These are phyloP conservation scores for Meira miltonrushii DNA, from an alignment of 1,284 basidiomycete species.

Conservation along the genomic window DNA sequence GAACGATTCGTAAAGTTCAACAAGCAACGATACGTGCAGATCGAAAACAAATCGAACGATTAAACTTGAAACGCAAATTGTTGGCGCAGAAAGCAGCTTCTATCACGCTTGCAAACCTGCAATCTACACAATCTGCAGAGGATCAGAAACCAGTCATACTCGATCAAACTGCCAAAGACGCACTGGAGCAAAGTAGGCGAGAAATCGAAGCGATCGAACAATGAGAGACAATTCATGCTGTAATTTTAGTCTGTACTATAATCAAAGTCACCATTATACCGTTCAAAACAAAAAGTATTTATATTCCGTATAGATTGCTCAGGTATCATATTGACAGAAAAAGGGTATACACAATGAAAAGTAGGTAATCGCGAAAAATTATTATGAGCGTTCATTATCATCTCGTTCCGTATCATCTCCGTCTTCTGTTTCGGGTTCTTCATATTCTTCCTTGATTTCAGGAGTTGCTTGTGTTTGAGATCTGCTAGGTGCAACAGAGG, in stretches of 20 bases:
- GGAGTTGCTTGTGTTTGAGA: conserved; percentile 7
- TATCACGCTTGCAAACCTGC: background rate
- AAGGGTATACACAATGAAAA: too few relatives aligned
- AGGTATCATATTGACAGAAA: too few relatives aligned
- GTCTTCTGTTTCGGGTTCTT: background rate
- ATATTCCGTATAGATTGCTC: too few relatives aligned
- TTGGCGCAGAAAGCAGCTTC: background rate
- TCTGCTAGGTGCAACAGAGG: conserved; percentile 3
- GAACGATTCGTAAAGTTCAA: conserved; percentile 10
- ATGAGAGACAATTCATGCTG: background rate
- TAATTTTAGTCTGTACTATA: background rate
- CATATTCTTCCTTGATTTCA: conserved; percentile 8
- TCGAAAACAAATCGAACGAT: background rate
- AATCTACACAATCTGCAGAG: background rate
- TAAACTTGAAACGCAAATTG: background rate
- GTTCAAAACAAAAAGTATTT: too few relatives aligned
- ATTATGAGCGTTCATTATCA: too few relatives aligned
- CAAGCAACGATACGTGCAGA: conserved; percentile 1
- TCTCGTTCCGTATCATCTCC: background rate
- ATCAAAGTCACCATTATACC: background rate
- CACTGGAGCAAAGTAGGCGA: background rate
- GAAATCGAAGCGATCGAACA: background rate
- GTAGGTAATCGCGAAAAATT: too few relatives aligned
- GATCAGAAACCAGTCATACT: background rate
- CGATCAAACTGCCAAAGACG: background rate